Base-by-base conservation (phyloP, 225 moss, liverwort and hornwort species). In the Marchantia polymorpha region DNA sequence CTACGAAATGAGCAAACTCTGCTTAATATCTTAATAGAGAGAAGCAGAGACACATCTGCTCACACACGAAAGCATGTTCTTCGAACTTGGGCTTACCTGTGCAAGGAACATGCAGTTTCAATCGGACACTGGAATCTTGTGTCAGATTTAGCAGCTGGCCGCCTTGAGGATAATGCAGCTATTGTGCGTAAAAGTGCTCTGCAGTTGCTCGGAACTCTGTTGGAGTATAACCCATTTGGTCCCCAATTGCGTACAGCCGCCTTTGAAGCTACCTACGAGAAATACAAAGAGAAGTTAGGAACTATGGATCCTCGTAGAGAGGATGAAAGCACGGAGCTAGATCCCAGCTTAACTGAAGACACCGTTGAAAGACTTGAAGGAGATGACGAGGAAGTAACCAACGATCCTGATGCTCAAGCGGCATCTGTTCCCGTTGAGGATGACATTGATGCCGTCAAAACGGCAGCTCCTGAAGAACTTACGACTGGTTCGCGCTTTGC, bases 71-170 rank as follows among this genome's bases (percentile, higher is more conserved):
- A 91, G 87, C 95, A 95, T 85, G 95, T 93, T 29, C 87, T 99
- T 79, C 90, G 95, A 89, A 99, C 95, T 69, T 99, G 99, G 99
- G 92, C 99, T 54, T 78, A 83, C 75, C 92, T 99, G 29, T 99
- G 95, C 77, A 86, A 86, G 78, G 92, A 95, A 82, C 88, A 89
- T 71, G 99, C 99, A 73, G 93, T 99, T 83, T 92, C 99, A 29
- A 99, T 99, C 22, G 99, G 99, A 47, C 99, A 95, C 78, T 99
- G 99, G 99, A 99, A 99, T 83, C 72, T 95, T 69, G 95, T 99
- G 39, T 84, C 99, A 52, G 84, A 87, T 25, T 84, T 95, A 69
- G 99, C 95, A 65, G 92, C 95, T 84, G 93, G 99, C 80, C 89
- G 99, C 71, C 87, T 99, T 82, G 95, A 99, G 87, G 99, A 99